phyloP scores from a whole-genome alignment of 2,329 filamentous ascomycete genomes.

The Sarocladiaceae sp. region DNA sequence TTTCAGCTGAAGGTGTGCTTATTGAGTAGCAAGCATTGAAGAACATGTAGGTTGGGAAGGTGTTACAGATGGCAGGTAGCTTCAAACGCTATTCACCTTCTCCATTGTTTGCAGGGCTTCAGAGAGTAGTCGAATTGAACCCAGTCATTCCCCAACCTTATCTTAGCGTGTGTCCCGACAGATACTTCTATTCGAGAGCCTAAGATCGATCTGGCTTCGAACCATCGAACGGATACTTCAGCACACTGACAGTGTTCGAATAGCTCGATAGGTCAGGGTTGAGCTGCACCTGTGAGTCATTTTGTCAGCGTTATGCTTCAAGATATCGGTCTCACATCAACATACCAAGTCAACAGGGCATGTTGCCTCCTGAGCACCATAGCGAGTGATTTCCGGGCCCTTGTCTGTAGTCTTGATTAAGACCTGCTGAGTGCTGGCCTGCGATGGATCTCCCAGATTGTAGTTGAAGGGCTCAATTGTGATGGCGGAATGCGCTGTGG shows the following conservation, averaged over 20 bases:
- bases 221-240: not conserved
- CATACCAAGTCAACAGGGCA: not conserved
- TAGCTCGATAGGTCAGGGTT: not conserved
- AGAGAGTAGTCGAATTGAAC: too few relatives aligned
- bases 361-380: not conserved
- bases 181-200: too few relatives aligned
- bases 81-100: too few relatives aligned
- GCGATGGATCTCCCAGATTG: conserved; percentile 22
- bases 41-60: too few relatives aligned
- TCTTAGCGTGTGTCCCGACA: too few relatives aligned
- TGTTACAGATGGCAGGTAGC: too few relatives aligned
- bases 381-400: not conserved
- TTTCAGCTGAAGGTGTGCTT: too few relatives aligned
- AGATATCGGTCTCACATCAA: not conserved
- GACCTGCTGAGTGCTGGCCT: not conserved
- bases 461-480: conserved; percentile 37
- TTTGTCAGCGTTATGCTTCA: not conserved
- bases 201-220: not conserved
- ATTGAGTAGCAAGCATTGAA: too few relatives aligned
- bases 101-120: too few relatives aligned
- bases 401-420: not conserved
- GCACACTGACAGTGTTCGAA: not conserved
- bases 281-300: not conserved
- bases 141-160: too few relatives aligned
- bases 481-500: conserved; percentile 34